Evolutionary conservation across 768 basidiomycete genomes (phyloP).

Genomic region (Rhizopogon rudus): DNA sequence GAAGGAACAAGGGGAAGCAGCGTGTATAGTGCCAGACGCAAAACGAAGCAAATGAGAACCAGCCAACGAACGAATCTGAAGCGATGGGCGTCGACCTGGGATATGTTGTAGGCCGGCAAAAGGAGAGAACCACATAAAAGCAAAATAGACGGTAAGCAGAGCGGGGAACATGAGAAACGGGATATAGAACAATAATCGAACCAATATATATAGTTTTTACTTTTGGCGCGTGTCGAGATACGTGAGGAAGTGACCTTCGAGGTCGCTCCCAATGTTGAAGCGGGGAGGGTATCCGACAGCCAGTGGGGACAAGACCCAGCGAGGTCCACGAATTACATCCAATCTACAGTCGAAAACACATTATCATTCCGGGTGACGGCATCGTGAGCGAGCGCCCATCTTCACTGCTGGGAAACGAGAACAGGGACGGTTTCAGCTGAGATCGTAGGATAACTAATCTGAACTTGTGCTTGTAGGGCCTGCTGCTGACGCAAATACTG

Average conservation of each 20-base stretch:
- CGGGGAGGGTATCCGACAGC: slow-evolving; percentile 11
- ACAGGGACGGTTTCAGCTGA: background rate
- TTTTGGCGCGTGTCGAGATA: slow-evolving; percentile 14
- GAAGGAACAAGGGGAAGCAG: background rate
- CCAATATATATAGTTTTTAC: slow-evolving; percentile 34
- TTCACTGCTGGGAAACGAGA: background rate
- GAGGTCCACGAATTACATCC: slow-evolving; percentile 1
- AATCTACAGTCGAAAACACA: background rate
- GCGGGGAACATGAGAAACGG: slow-evolving; percentile 6
- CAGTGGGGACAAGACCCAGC: background rate
- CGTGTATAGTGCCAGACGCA: background rate
- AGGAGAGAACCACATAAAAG: slow-evolving; percentile 6
- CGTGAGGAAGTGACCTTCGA: background rate
- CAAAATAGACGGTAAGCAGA: slow-evolving; percentile 9
- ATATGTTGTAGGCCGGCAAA: slow-evolving; percentile 27
- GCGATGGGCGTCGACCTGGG: slow-evolving; percentile 19
- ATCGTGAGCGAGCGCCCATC: background rate
- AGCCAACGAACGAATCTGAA: background rate
- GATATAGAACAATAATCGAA: slow-evolving; percentile 18
- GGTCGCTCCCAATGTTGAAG: background rate
- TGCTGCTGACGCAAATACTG: slow-evolving; percentile 32
- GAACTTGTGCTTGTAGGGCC: slow-evolving; percentile 24
- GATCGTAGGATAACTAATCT: slow-evolving; percentile 16
- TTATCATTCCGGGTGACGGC: background rate
- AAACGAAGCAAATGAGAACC: background rate